Base-by-base conservation (phyloP, 2,329 filamentous ascomycete genomes). In the Allantophomopsis cytisporea region DNA sequence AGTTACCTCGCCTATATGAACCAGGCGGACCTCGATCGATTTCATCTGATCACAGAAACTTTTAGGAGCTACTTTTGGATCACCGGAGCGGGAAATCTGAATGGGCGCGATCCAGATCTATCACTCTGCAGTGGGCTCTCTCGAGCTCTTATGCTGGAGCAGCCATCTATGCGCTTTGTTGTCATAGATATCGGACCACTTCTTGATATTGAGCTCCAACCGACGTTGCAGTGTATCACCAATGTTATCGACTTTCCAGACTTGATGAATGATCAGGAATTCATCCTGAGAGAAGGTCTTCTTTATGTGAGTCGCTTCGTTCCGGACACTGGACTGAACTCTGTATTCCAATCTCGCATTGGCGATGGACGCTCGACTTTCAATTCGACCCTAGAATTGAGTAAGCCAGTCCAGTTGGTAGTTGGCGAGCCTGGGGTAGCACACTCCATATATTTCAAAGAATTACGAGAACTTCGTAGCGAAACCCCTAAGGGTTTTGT, bases 181-280 rank as follows among this genome's bases (percentile, higher is more conserved):
- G 7, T 37, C 40, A 31, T 10, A 34, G 32, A 37, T 31, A 12
- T 17, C 23, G 1, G 32, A 41, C 20, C 31, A 18, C 3, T 54
- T 56, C 13, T 62, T 61, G 61, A 1, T 56, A 60, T 8, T 58
- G 65, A 32, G 17, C n/a, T n/a, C n/a, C n/a, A n/a, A n/a, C n/a
- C n/a, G n/a, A n/a, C n/a, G n/a, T n/a, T n/a, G n/a, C n/a, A n/a
- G n/a, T n/a, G n/a, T n/a, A n/a, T n/a, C n/a, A n/a, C n/a, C n/a
- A n/a, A n/a, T n/a, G n/a, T n/a, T n/a, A n/a, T n/a, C n/a, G n/a
- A n/a, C n/a, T n/a, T n/a, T n/a, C n/a, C n/a, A n/a, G n/a, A n/a
- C n/a, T n/a, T n/a, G n/a, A n/a, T n/a, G n/a, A n/a, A n/a, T n/a
- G n/a, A n/a, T n/a, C n/a, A n/a, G n/a, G n/a, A n/a, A n/a, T n/a